These are phyloP conservation scores for Ceratocystis destructans DNA, from an alignment of 2,329 filamentous ascomycete genomes.

Conservation along the genomic window DNA sequence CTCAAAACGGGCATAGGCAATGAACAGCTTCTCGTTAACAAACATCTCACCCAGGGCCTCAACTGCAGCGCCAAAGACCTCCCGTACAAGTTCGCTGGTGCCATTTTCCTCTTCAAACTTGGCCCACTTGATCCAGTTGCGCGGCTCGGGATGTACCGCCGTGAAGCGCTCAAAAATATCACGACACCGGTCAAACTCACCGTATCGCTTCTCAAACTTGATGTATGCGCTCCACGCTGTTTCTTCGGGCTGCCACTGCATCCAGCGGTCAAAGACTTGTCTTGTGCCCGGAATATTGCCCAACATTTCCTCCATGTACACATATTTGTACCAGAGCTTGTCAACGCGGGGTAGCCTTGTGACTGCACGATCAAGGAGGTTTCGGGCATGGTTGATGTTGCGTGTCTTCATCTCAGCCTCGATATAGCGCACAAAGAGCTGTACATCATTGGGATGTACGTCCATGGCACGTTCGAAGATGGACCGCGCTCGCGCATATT, in stretches of 20 bases:
- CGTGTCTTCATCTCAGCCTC: conserved; percentile 87
- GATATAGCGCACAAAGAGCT: conserved; percentile 83
- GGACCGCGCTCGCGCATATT: conserved; percentile 78
- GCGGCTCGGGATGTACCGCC: conserved; percentile 80
- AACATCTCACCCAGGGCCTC: conserved; percentile 88
- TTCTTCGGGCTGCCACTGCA: conserved; percentile 96
- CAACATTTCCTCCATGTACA: conserved; percentile 96
- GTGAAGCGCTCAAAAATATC: conserved; percentile 85
- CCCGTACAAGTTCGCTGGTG: conserved; percentile 77
- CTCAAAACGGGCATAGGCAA: conserved; percentile 90
- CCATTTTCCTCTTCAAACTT: conserved; percentile 94
- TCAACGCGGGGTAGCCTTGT: conserved; percentile 81
- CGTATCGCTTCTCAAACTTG: conserved; percentile 90
- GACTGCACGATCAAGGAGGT: conserved; percentile 87
- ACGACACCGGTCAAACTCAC: conserved; percentile 79
- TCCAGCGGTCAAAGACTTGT: conserved; percentile 94
- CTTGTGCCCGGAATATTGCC: conserved; percentile 85
- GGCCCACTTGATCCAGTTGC: conserved; percentile 98
- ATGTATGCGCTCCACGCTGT: conserved; percentile 92
- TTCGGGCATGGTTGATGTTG: conserved; percentile 94
- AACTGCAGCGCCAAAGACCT: conserved; percentile 79
- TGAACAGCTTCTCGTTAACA: conserved; percentile 90
- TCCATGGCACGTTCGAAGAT: conserved; percentile 93
- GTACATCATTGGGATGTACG: conserved; percentile 73
- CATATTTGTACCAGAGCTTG: conserved; percentile 99